Evolutionary conservation across 2,329 filamentous ascomycete genomes (phyloP), one percentile per base, ranked within the genome.

Genomic region (Botrytis fabae): DNA sequence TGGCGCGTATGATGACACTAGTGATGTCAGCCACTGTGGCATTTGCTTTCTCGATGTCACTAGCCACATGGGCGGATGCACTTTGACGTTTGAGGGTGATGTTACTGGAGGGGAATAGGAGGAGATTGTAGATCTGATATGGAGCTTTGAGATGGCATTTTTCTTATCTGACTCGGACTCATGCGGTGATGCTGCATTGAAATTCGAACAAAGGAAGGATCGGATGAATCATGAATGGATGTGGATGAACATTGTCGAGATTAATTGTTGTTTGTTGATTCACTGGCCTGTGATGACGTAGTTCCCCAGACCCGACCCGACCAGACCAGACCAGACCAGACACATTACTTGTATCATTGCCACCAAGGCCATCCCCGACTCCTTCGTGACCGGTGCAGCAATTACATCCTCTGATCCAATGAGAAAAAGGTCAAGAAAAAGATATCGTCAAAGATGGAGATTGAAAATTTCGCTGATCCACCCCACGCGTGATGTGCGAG

Each of bases 21-120:
- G 60, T 28, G 35, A 68, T 35, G 35, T 42, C 64, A 68, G 64
- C 64, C 64, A 68, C 65, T 32, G 38, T 69, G 65, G 65, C 48
- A 20, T 18, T 40, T 1, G n/a, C 2, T 9, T 10, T 28, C 25
- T 46, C 28, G 16, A 54, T 68, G 46, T 54, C 64, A 68, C 64
- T 38, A 68, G 62, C 62, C 64, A 54, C 64, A 68, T 40, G 64
- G 40, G 35, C 22, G 38, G 35, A 42, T n/a, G 18, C 62, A 22
- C 25, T 46, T 38, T 7, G 16, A 38, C n/a, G 25, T 18, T 51
- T 51, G 10, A 40, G 35, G 35, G 35, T 1, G 14, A 12, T 66
- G 14, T 51, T 51, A 66, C 22, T 51, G 44, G 44, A 66, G 32
- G 44, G 44, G 32, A 51, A 42, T 62, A 62, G 42, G 38, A 40